phyloP scores from a whole-genome alignment of 2,329 filamentous ascomycete genomes.

The Fusarium clavum region DNA sequence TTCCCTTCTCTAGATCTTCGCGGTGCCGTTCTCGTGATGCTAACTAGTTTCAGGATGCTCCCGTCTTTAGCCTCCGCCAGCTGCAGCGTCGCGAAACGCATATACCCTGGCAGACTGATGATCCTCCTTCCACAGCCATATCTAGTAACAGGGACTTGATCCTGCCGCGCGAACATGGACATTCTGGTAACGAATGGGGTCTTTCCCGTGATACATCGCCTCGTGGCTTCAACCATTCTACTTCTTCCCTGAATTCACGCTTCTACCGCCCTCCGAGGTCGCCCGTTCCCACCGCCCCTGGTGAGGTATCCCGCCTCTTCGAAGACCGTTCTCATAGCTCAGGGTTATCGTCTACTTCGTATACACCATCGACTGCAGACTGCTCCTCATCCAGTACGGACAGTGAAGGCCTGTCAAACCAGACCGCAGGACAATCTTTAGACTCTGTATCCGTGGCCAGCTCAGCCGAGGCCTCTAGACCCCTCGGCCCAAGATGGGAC shows the following conservation, averaged over 20 bases:
- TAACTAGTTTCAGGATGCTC: neutral
- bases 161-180: neutral
- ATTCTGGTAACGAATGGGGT: accelerated
- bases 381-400: accelerated
- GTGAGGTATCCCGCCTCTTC: neutral
- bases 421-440: neutral
- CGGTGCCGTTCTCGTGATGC: too few species aligned
- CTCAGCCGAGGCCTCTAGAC: neutral
- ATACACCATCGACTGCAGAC: neutral
- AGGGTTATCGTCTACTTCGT: neutral
- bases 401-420: neutral
- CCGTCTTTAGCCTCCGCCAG: neutral
- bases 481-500: neutral
- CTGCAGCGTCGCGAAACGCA: neutral
- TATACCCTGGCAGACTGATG: neutral
- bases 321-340: neutral
- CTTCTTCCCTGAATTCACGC: neutral
- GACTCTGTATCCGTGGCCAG: neutral
- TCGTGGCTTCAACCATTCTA: neutral
- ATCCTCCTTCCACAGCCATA: neutral
- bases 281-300: neutral
- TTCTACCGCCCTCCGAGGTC: neutral
- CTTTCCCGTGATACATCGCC: neutral
- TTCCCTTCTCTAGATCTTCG: neutral
- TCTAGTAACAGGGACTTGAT: neutral